Conservation (phyloP, 139 green algal genomes). For the Chlorella vulgaris region DNA sequence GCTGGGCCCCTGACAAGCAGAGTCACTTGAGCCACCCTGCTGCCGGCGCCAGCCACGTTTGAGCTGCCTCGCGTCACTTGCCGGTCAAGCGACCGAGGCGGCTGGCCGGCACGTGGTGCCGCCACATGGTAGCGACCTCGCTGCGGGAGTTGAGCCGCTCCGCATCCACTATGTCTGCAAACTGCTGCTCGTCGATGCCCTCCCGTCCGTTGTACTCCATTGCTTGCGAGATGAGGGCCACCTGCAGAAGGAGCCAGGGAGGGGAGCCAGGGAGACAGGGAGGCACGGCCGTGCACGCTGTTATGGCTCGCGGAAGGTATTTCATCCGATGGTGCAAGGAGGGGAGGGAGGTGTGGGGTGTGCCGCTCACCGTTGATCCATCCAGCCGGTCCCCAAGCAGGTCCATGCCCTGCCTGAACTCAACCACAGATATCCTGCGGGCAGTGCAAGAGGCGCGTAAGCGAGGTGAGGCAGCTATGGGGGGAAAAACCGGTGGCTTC, state of each 20-base stretch:
- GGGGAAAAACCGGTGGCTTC: background rate
- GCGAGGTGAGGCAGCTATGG: background rate
- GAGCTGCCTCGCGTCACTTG: background rate
- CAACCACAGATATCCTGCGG: conserved; percentile 8
- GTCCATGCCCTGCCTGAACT: conserved; percentile 20
- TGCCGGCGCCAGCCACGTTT: background rate
- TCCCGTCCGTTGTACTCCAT: background rate
- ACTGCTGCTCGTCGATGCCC: background rate
- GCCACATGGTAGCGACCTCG: background rate
- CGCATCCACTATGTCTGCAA: background rate
- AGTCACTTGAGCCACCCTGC: background rate
- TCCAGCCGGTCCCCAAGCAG: conserved; percentile 9
- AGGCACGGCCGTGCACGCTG: background rate
- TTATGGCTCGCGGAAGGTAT: background rate
- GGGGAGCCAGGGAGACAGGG: no score
- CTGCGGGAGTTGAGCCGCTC: background rate
- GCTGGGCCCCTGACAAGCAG: background rate
- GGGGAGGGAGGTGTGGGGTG: no score
- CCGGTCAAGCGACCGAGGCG: no score
- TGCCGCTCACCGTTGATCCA: background rate
- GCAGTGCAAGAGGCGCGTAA: no score
- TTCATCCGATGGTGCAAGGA: background rate
- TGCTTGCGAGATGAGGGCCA: background rate
- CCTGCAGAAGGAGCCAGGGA: background rate
- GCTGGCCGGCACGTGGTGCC: background rate